Evolutionary conservation across 1,284 basidiomycete species (phyloP), one percentile per base, ranked within the genome.

Genomic region (Ustilago nuda): DNA sequence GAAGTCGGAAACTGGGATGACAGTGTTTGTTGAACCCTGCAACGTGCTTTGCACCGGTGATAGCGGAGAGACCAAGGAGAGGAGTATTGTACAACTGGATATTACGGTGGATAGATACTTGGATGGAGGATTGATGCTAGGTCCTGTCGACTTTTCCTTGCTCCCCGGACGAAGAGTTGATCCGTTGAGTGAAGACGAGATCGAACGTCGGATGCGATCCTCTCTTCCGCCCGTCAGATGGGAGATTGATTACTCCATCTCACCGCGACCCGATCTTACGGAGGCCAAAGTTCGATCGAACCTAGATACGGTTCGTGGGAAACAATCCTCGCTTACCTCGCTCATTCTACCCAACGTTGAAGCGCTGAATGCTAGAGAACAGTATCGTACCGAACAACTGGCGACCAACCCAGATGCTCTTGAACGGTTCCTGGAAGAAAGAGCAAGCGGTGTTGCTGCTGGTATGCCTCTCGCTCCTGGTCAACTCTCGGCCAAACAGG

Each of bases 381-480:
- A 61, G 41, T 66, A 73, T 27, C 67, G 81, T 0, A 74, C 79
- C 27, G 48, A 66, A 5, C 50, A 73, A 35, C 61, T 85, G 0
- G 33, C 61, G 3, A 45, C 65, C n/a, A 79, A 82, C 36, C 77
- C 80, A 3, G 66, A 70, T 3, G 83, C 83, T 11, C 65, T 85
- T 8, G 8, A 61, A 43, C 50, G 79, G 11, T 85, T 83, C 52
- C 30, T 81, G n/a, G 64, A 76, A 19, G 84, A 85, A 35, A 55
- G 82, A 13, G 59, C 57, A 19, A 62, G 53, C 12, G 84, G 84
- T 5, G 61, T 62, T 3, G 83, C 82, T 1, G 57, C 72, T 0
- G 82, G 84, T 4, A 84, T 85, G 83, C 83, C 83, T 0, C 41
- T 76, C 0, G 83, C 82, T 0, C 82, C 82, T 0, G 83, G 83